These are phyloP conservation scores for Xylariaceae sp. DNA, from an alignment of 2,329 filamentous ascomycete genomes.

Conservation along the genomic window DNA sequence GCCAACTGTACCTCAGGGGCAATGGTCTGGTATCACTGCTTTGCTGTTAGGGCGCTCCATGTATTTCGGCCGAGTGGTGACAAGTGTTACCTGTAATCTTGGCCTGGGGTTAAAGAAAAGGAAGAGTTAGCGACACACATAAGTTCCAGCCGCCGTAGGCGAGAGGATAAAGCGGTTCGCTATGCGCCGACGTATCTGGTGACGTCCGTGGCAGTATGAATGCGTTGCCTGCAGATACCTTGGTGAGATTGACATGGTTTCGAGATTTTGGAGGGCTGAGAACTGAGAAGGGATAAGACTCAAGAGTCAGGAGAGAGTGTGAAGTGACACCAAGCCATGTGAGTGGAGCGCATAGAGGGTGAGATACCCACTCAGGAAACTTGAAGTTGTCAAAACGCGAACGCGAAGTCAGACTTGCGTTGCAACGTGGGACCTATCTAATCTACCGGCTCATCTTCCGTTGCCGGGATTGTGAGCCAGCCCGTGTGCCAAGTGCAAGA, in stretches of 20 bases:
- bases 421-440: constrained; percentile 11
- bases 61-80: no score
- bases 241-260: background rate
- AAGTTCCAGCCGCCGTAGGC: constrained; percentile 10
- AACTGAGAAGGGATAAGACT: no score
- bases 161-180: constrained; percentile 13
- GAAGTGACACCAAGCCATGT: no score
- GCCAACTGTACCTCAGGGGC: no score
- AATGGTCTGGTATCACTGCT: no score
- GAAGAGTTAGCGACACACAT: background rate
- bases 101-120: background rate
- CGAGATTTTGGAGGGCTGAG: no score
- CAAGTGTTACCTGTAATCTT: no score
- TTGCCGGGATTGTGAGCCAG: constrained; percentile 15
- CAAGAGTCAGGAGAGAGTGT: no score
- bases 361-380: no score
- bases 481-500: constrained; percentile 2
- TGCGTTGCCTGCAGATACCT: no score
- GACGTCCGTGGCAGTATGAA: background rate
- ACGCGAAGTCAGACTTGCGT: constrained; percentile 6
- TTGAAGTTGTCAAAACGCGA: background rate
- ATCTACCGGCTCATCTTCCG: constrained; percentile 16
- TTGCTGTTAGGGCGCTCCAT: no score
- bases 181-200: constrained; percentile 9
- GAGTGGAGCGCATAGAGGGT: constrained; percentile 12